Evolutionary conservation across 352 stramenopile species (phyloP).

Genomic region (Pythium rishiriense): DNA sequence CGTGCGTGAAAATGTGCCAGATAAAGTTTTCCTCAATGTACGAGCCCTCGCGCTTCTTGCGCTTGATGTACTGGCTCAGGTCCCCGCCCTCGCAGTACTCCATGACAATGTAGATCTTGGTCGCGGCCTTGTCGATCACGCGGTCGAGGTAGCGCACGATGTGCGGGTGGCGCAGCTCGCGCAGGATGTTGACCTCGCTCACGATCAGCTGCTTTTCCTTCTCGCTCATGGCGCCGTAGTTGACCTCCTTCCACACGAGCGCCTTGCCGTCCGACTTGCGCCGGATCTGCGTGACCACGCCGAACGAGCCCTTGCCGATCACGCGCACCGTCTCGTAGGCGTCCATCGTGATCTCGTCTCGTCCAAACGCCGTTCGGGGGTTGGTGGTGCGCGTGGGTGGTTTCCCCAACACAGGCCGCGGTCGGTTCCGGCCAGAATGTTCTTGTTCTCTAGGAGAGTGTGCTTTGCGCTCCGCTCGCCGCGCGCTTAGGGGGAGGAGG

Average conservation of each 20-base stretch:
- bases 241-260: conserved; percentile 93
- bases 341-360: conserved; percentile 50
- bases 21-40: conserved; percentile 93
- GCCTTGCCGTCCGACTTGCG: conserved; percentile 88
- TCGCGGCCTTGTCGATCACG: conserved; percentile 92
- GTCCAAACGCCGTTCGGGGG: not conserved
- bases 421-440: not conserved
- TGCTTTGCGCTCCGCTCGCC: no score
- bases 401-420: no score
- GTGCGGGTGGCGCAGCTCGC: conserved; percentile 91
- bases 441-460: conserved; percentile 2
- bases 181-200: conserved; percentile 93
- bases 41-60: conserved; percentile 86
- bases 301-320: conserved; percentile 92
- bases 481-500: no score
- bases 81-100: conserved; percentile 92
- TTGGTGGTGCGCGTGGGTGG: not conserved
- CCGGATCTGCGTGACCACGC: conserved; percentile 89
- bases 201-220: conserved; percentile 95
- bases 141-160: conserved; percentile 94
- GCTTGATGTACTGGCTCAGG: conserved; percentile 89
- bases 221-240: conserved; percentile 92
- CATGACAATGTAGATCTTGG: conserved; percentile 95
- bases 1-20: conserved; percentile 93
- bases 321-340: conserved; percentile 88